These are phyloP conservation scores for Ceratocystis papillata DNA, from an alignment of 2,329 filamentous ascomycete genomes.

Conservation along the genomic window DNA sequence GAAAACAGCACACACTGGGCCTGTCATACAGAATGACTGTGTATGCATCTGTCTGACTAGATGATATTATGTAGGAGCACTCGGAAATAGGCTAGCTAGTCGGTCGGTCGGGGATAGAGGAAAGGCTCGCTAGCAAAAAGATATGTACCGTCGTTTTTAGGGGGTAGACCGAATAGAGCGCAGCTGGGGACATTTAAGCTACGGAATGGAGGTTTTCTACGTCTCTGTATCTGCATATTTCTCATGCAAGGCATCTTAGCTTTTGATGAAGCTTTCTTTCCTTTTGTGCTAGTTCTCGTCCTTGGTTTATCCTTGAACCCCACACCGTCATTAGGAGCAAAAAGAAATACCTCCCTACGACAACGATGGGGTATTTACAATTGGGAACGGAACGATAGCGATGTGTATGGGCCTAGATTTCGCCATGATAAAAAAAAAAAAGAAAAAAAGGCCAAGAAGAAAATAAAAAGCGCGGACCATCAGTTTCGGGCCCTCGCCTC, in stretches of 20 bases:
- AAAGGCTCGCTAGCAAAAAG: background rate
- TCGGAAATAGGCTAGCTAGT: background rate
- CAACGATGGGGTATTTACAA: too few species aligned
- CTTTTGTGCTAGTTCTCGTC: too few species aligned
- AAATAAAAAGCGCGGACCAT: constrained; percentile 7
- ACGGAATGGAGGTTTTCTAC: too few species aligned
- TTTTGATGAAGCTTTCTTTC: background rate
- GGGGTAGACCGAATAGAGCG: background rate
- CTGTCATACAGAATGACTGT: background rate
- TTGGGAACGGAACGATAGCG: too few species aligned
- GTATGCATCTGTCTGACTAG: background rate
- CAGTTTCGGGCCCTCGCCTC: constrained; percentile 11
- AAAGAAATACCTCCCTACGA: too few species aligned
- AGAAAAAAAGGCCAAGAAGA: background rate
- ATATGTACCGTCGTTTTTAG: background rate
- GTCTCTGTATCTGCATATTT: too few species aligned
- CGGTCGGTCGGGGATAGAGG: background rate
- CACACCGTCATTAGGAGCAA: too few species aligned
- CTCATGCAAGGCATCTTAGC: too few species aligned
- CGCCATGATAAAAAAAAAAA: background rate
- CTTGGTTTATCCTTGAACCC: too few species aligned
- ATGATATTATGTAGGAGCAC: background rate
- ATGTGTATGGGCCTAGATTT: too few species aligned
- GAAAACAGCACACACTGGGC: background rate
- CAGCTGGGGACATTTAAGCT: background rate